These are phyloP conservation scores for Colletotrichum sp. DNA, from an alignment of 2,329 filamentous ascomycete species.

Conservation along the genomic window DNA sequence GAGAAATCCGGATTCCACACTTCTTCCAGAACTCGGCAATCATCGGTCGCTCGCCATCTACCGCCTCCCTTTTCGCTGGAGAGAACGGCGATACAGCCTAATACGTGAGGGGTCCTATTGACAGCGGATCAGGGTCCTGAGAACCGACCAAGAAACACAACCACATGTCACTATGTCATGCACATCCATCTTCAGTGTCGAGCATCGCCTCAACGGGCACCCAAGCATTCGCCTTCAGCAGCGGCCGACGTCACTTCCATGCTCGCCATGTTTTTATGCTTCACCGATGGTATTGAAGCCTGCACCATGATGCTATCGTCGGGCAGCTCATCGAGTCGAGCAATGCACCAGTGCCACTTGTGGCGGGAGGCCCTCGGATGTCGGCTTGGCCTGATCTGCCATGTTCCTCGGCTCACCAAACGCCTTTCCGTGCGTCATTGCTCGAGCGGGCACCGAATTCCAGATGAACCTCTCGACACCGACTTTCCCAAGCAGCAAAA, in stretches of 20 bases:
- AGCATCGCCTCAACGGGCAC: slow-evolving; percentile 5
- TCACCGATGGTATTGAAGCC: neutral
- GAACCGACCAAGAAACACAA: neutral
- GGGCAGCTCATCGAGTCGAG: neutral
- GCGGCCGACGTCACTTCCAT: slow-evolving; percentile 11
- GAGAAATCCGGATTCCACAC: slow-evolving; percentile 12
- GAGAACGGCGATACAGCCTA: neutral
- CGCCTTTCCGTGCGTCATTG: neutral
- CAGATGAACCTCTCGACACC: slow-evolving; percentile 1
- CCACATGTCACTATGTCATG: neutral
- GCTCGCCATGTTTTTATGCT: neutral
- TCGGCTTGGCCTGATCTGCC: neutral
- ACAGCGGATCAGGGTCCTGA: neutral
- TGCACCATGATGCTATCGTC: slow-evolving; percentile 1
- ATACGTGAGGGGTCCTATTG: neutral
- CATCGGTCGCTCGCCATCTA: neutral
- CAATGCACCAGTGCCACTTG: neutral
- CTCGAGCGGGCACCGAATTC: neutral
- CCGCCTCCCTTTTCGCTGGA: neutral
- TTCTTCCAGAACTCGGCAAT: slow-evolving; percentile 1
- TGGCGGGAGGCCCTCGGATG: neutral
- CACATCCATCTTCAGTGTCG: neutral
- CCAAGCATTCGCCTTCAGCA: neutral
- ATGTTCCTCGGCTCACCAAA: neutral
- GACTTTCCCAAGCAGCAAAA: neutral